A percentile compares a stretch with the other conserved stretches of the same genome.
Conservation (phyloP, 108 stramenopile species). For the Skeletonema potamos region DNA sequence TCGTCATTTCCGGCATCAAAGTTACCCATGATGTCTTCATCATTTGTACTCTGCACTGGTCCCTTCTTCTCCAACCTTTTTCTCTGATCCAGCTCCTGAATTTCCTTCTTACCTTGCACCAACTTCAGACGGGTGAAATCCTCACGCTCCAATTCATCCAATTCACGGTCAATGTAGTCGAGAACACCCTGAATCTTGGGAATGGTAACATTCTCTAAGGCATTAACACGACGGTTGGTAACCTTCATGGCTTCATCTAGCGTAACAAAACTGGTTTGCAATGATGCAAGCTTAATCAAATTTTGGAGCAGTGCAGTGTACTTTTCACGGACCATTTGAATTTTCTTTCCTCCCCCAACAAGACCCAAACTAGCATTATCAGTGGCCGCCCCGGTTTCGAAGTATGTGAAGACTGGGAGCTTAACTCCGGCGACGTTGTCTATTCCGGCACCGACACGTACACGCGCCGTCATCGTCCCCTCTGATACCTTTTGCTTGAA, state of each 20-base stretch:
- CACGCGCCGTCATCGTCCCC: constrained; percentile 82
- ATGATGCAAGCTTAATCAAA: constrained; percentile 94
- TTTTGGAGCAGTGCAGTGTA: constrained; percentile 84
- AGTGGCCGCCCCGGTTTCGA: constrained; percentile 89
- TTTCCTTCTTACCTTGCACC: constrained; percentile 88
- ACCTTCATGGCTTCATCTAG: constrained; percentile 98
- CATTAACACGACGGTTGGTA: constrained; percentile 98
- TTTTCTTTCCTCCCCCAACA: constrained; percentile 95
- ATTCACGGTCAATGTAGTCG: constrained; percentile 92
- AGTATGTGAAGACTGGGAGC: constrained; percentile 96
- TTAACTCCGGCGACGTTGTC: constrained; percentile 99
- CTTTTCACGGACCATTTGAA: constrained; percentile 88
- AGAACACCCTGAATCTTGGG: constrained; percentile 93
- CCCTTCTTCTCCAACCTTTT: constrained; percentile 19
- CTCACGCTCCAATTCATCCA: constrained; percentile 99
- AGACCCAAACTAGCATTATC: constrained; percentile 92
- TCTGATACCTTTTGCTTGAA: constrained; percentile 95
- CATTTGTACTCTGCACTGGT: constrained; percentile 42
- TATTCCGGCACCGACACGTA: constrained; percentile 85
- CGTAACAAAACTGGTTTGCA: constrained; percentile 96
- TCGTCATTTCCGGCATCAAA: constrained; percentile 82
- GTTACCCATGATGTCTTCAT: constrained; percentile 73
- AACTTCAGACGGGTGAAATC: constrained; percentile 98
- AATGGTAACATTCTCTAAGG: constrained; percentile 98
- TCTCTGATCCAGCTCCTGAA: constrained; percentile 43